Conservation (phyloP, 139 green algal species). For the Closterium sp. region DNA sequence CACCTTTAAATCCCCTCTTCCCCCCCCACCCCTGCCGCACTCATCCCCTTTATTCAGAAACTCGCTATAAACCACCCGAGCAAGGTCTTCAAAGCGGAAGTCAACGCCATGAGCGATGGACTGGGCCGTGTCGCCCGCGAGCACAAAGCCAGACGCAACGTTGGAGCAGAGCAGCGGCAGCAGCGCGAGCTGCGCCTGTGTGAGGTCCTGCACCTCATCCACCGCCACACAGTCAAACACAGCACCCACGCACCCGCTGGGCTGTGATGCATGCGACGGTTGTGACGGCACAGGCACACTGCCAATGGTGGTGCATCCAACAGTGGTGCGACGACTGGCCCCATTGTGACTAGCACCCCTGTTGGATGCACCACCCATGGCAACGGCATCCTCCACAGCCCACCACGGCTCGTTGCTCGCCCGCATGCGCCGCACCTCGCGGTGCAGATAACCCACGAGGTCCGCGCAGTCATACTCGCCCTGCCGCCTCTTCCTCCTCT, state of each 20-base stretch:
- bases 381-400: background rate
- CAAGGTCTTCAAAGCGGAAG: background rate
- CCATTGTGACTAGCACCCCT: too few relatives aligned
- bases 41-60: background rate
- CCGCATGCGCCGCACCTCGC: background rate
- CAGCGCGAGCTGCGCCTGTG: constrained; percentile 66
- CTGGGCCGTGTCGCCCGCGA: background rate
- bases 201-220: constrained; percentile 83
- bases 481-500: background rate
- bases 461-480: background rate
- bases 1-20: background rate
- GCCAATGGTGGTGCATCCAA: too few relatives aligned
- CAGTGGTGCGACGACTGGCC: too few relatives aligned
- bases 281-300: too few relatives aligned
- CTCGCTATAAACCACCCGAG: background rate
- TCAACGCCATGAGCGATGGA: background rate
- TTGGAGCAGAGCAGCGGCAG: constrained; percentile 67
- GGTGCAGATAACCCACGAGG: background rate
- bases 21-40: background rate
- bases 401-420: background rate
- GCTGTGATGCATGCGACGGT: too few relatives aligned
- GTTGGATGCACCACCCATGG: too few relatives aligned
- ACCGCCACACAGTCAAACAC: constrained; percentile 61
- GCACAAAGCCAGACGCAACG: constrained; percentile 62
- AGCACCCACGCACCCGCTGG: background rate